These are phyloP conservation scores for Rosa persica DNA, from an alignment of 306 rosid species.

Conservation along the genomic window DNA sequence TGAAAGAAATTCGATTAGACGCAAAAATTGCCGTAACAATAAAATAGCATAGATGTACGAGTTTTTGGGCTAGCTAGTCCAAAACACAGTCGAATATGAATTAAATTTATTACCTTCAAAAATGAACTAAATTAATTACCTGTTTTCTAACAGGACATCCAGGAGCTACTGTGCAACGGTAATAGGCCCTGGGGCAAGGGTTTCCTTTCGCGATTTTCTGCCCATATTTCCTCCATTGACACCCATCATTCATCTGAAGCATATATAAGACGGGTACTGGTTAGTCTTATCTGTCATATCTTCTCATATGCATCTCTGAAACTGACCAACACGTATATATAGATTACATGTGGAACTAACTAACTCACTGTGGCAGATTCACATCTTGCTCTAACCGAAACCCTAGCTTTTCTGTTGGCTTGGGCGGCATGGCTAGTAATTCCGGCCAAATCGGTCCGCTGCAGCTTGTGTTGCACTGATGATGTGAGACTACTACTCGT, in stretches of 20 bases:
- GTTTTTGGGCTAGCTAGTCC: background rate
- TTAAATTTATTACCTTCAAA: background rate
- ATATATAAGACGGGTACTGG: background rate
- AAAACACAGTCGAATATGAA: background rate
- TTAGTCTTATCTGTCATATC: background rate
- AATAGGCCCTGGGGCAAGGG: conserved; percentile 95
- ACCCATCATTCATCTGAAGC: conserved; percentile 85
- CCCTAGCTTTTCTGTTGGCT: conserved; percentile 88
- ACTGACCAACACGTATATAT: background rate
- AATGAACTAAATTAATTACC: conserved; percentile 29
- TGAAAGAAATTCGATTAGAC: background rate
- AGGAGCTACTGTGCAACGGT: conserved; percentile 86
- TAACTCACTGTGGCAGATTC: conserved; percentile 78
- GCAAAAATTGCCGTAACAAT: background rate
- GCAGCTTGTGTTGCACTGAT: conserved; percentile 46
- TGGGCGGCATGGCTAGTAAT: conserved; percentile 42
- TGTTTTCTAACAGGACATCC: conserved; percentile 95
- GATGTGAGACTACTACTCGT: conserved; percentile 14
- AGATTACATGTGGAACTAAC: background rate
- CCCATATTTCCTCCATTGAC: conserved; percentile 98
- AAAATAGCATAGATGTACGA: no score
- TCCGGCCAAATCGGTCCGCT: conserved; percentile 31
- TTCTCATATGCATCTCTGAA: background rate
- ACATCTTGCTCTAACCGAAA: conserved; percentile 95
- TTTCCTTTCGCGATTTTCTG: conserved; percentile 92